A percentile compares a stretch with the other conserved stretches of the same genome.
Conservation (phyloP, 1,284 basidiomycete species). For the Gymnopus androsaceus region DNA sequence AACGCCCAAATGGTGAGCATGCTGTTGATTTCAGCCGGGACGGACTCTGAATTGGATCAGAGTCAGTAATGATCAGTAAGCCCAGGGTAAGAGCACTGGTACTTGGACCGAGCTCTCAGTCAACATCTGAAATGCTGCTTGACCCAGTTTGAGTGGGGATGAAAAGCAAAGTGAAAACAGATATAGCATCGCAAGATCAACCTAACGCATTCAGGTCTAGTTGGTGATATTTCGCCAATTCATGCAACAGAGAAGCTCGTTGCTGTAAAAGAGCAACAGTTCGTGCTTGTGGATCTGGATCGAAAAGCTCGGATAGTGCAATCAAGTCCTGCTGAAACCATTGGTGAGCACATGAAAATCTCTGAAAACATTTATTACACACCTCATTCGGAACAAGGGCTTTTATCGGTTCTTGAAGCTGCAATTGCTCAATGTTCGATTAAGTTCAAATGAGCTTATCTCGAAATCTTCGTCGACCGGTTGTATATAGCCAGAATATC, state of each 20-base stretch:
- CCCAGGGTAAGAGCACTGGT: too few species aligned
- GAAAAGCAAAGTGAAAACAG: too few species aligned
- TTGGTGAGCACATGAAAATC: neutral
- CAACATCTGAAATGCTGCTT: too few species aligned
- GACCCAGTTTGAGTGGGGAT: too few species aligned
- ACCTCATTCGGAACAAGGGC: slow-evolving; percentile 13
- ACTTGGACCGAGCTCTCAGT: too few species aligned
- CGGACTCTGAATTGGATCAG: too few species aligned
- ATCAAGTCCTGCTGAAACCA: slow-evolving; percentile 11
- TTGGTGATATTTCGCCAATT: slow-evolving; percentile 40
- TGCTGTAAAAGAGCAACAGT: slow-evolving; percentile 52
- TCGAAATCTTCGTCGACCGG: slow-evolving; percentile 52
- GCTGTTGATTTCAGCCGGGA: too few species aligned
- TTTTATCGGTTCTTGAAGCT: too few species aligned
- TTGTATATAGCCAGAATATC: slow-evolving; percentile 55
- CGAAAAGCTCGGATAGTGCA: slow-evolving; percentile 28
- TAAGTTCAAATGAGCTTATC: slow-evolving; percentile 46
- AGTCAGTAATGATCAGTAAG: too few species aligned
- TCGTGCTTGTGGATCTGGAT: slow-evolving; percentile 37
- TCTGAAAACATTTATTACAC: neutral
- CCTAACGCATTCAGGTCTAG: too few species aligned
- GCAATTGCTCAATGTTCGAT: slow-evolving; percentile 20
- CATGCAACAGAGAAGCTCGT: slow-evolving; percentile 47
- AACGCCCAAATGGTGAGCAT: too few species aligned
- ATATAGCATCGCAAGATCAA: too few species aligned